Base-by-base conservation (phyloP, 371 early-diverging fungal species). In the Lichtheimia ornata region DNA sequence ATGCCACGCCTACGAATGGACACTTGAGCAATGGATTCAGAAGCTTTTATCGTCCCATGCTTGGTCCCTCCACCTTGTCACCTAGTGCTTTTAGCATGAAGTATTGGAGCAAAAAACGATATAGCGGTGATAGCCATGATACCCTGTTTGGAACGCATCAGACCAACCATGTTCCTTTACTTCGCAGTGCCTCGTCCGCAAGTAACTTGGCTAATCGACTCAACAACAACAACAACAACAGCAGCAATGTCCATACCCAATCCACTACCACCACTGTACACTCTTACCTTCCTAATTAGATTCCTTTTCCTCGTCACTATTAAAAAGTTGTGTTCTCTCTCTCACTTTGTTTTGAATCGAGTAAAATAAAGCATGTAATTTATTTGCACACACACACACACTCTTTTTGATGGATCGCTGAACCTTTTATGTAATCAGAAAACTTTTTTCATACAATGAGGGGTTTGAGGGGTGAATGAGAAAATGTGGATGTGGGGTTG, bases 51-150 rank as follows among this genome's bases (percentile, higher is more conserved):
- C 24, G 56, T 2, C 28, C 41, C 14, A 54, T 56, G 5, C 50
- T 61, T 7, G 58, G 58, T 14, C 62, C 56, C 4, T 65, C 69
- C 1, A 53, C 56, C 5, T 51, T 55, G 18, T 69, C 69, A 2
- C 55, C 49, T 11, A 58, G 62, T 22, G 18, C 53, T 1, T 18
- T 65, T 3, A 53, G 56, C 35, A 64, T 56, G 41, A 63, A 66
- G 18, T 63, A 64, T 22, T 71, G 71, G 71, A 52, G 30, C 54
- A 71, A 71, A 51, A 71, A 71, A 43, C 62, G 71, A 22, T 66
- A 63, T 52, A 71, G 71, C 20, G 71, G 71, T 9, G 71, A 71
- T 41, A 71, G 71, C 28, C 62, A 63, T 55, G 59, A 55, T 17
- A 30, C 50, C n/a, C 43, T 60, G 3, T 56, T 67, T 14, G 54